phyloP scores from a whole-genome alignment of 2,329 filamentous ascomycete genomes.

The Diaporthe sp. region DNA sequence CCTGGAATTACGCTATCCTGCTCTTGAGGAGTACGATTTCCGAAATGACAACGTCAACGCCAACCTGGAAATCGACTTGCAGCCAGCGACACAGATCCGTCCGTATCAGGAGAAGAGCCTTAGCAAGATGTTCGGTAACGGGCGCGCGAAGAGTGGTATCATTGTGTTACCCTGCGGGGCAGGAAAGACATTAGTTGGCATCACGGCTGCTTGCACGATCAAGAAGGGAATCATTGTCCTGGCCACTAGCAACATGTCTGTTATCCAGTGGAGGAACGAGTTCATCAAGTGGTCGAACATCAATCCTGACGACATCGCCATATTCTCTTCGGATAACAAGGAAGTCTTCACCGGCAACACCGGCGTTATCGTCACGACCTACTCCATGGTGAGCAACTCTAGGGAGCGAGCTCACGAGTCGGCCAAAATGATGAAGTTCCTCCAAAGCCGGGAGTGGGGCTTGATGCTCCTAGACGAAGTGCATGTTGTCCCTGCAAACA shows the following conservation, averaged over 20 bases:
- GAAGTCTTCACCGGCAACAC: conserved; percentile 86
- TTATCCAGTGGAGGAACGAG: conserved; percentile 95
- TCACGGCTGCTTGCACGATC: conserved; percentile 97
- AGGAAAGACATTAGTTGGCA: conserved; percentile 97
- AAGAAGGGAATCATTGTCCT: conserved; percentile 97
- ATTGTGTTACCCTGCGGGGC: conserved; percentile 97
- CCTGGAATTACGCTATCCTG: conserved; percentile 86
- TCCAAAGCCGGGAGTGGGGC: conserved; percentile 92
- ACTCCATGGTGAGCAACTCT: conserved; percentile 98
- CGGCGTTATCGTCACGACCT: conserved; percentile 97
- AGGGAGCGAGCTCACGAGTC: conserved; percentile 91
- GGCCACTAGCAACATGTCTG: conserved; percentile 97
- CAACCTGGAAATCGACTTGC: conserved; percentile 93
- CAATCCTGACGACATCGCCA: conserved; percentile 90
- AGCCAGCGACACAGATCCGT: conserved; percentile 89
- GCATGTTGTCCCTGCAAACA: conserved; percentile 96
- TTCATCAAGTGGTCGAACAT: conserved; percentile 99
- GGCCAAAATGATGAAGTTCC: conserved; percentile 97
- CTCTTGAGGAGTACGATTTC: conserved; percentile 98
- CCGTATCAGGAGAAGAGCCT: conserved; percentile 97
- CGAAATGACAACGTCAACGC: conserved; percentile 90
- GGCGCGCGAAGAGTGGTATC: conserved; percentile 95
- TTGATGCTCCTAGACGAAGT: conserved; percentile 98
- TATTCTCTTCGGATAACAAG: conserved; percentile 96
- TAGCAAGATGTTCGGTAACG: conserved; percentile 99